These are phyloP conservation scores for Neospora caninum DNA, from an alignment of 169 alveolate genomes.

Conservation along the genomic window DNA sequence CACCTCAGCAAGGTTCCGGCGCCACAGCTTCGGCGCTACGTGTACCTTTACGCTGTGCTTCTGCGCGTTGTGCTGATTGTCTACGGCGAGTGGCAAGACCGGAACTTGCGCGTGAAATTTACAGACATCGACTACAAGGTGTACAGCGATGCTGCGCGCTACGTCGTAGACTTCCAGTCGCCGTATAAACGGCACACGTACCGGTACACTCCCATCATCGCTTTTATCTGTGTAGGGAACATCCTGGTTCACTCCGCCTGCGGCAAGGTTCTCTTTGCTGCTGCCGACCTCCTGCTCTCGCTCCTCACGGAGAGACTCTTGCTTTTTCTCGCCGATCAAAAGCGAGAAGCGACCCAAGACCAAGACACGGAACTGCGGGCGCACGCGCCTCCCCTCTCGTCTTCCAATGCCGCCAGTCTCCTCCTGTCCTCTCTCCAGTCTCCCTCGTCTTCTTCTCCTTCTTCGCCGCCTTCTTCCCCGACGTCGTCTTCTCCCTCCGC, in stretches of 20 bases:
- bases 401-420: not conserved
- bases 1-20: conserved; percentile 8
- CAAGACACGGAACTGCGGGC: not conserved
- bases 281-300: not conserved
- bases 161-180: conserved; percentile 91
- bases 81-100: conserved; percentile 69
- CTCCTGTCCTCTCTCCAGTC: not conserved
- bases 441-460: not conserved
- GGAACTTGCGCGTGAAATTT: conserved; percentile 83
- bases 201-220: conserved; percentile 96
- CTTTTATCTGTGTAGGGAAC: conserved; percentile 10
- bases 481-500: not conserved
- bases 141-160: conserved; percentile 96
- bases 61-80: conserved; percentile 40
- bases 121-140: conserved; percentile 98
- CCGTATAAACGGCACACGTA: conserved; percentile 97
- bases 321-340: not conserved
- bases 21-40: conserved; percentile 42
- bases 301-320: not conserved
- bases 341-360: not conserved
- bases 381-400: not conserved
- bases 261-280: conserved; percentile 2
- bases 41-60: conserved; percentile 49
- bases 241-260: not conserved
- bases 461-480: not conserved